Conservation (phyloP, 768 basidiomycete genomes). For the Leccinum disarticulatum region DNA sequence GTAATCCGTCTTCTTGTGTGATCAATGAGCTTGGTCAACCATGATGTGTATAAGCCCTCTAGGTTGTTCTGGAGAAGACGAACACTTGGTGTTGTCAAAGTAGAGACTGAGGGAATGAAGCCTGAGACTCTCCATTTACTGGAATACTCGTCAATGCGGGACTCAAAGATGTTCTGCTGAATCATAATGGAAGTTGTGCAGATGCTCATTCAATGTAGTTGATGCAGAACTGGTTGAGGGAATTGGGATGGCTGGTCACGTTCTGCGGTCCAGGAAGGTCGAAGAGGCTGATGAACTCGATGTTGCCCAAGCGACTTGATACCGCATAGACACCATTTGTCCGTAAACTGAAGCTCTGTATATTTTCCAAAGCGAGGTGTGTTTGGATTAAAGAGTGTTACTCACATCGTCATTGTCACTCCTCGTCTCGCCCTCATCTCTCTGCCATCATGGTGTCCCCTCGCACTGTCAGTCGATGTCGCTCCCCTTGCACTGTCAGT, state of each 20-base stretch:
- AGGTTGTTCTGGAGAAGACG: slow-evolving; percentile 82
- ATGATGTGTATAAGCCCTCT: slow-evolving; percentile 96
- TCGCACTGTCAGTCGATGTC: too few relatives aligned
- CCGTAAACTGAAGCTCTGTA: too few relatives aligned
- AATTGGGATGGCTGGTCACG: slow-evolving; percentile 82
- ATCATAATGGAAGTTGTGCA: too few relatives aligned
- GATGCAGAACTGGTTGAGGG: slow-evolving; percentile 93
- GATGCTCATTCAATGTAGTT: slow-evolving; percentile 94
- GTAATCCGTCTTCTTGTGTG: slow-evolving; percentile 88
- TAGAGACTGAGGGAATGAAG: slow-evolving; percentile 67
- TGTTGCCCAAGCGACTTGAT: too few relatives aligned
- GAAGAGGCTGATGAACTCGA: too few relatives aligned
- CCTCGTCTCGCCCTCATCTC: too few relatives aligned
- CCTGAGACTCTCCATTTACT: slow-evolving; percentile 76
- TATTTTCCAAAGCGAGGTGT: too few relatives aligned
- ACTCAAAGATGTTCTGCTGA: slow-evolving; percentile 80
- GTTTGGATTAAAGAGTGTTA: too few relatives aligned
- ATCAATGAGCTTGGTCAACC: slow-evolving; percentile 90
- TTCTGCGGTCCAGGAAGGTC: too few relatives aligned
- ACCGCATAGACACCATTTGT: slow-evolving; percentile 81
- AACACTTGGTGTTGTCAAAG: slow-evolving; percentile 89
- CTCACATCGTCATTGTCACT: too few relatives aligned
- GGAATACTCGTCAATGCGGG: slow-evolving; percentile 81
- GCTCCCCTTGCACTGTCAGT: too few relatives aligned
- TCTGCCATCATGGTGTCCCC: too few relatives aligned